Base-by-base conservation (phyloP, 106 monocot genomes). In the Apostasia shenzhenica region DNA sequence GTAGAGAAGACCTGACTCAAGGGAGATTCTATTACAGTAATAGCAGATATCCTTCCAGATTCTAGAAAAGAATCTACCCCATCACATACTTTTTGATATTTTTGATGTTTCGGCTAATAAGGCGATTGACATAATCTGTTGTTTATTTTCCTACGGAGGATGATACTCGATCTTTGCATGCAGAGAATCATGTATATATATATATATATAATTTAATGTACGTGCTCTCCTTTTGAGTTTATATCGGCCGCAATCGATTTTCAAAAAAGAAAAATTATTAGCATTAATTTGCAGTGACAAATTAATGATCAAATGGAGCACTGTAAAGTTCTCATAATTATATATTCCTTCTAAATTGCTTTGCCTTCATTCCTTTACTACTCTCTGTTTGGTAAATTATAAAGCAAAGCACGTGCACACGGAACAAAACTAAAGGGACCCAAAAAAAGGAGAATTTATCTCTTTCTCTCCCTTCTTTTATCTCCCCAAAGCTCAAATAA, bases 361-460 rank as follows among this genome's bases (percentile, higher is more conserved):
- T 13, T 37, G 5, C 8, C 53, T 54, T 6, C 41, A 8, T 37
- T 63, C 41, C 1, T 70, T 53, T 52, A 54, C 54, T 26, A 26
- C 46, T 73, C 68, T 74, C 74, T 73, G 63, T 69, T 74, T 68
- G 69, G 49, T 26, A 76, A 69, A 66, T 57, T 75, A 71, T 10
- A 80, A 74, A 67, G 57, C 38, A 55, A 73, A 79, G 6, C 67
- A 62, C 67, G 68, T 79, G 68, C 73, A 73, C 67, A 73, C 73
- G 79, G 54, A 79, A 55, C 49, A 44, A 52, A 79, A 72, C 52
- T 41, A 72, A 71, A 45, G 39, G 54, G 37, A 37, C 47, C 55
- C 42, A 54, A 9, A 26, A 61, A 72, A 72, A 67, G 52, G 42
- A 55, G 45, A 37, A 51, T 61, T 51, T 53, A 26, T 44, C 63